A percentile compares a stretch with the other conserved stretches of the same genome.
These are phyloP conservation scores for Coelastrella sp. DNA, from an alignment of 139 green algal genomes.

Conservation along the genomic window DNA sequence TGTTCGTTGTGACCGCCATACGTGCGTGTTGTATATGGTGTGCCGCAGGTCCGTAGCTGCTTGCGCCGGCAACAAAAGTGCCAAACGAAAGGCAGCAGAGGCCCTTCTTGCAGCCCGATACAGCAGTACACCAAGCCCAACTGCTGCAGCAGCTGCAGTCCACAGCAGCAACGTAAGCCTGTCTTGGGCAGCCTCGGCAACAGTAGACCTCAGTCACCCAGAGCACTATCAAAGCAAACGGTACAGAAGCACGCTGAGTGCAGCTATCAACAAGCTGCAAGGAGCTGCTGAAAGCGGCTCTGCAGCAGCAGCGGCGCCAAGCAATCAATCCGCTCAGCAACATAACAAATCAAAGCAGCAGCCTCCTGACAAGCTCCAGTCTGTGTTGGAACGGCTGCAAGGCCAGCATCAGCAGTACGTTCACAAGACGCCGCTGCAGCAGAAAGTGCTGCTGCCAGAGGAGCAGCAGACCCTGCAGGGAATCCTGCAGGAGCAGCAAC, in stretches of 20 bases:
- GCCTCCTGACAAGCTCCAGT: slow-evolving; percentile 25
- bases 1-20: too few relatives aligned
- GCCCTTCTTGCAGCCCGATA: slow-evolving; percentile 59
- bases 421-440: neutral
- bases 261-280: slow-evolving; percentile 6
- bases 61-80: slow-evolving; percentile 52
- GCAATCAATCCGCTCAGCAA: slow-evolving; percentile 15
- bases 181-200: neutral
- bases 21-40: neutral
- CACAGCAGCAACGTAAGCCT: slow-evolving; percentile 1
- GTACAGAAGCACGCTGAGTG: neutral
- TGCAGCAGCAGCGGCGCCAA: neutral
- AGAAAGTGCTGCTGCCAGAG: neutral
- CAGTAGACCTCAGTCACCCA: neutral
- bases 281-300: neutral
- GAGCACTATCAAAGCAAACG: slow-evolving; percentile 18
- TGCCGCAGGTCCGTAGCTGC: neutral
- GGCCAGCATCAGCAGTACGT: slow-evolving; percentile 3
- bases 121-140: slow-evolving; percentile 1
- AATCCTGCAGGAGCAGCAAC: neutral
- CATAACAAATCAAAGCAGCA: slow-evolving; percentile 1
- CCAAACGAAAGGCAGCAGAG: slow-evolving; percentile 61
- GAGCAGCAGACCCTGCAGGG: neutral
- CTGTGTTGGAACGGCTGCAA: slow-evolving; percentile 15
- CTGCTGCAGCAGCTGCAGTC: slow-evolving; percentile 4